phyloP scores from a whole-genome alignment of 2,329 filamentous ascomycete species.

The Zymoseptoria pseudotritici region DNA sequence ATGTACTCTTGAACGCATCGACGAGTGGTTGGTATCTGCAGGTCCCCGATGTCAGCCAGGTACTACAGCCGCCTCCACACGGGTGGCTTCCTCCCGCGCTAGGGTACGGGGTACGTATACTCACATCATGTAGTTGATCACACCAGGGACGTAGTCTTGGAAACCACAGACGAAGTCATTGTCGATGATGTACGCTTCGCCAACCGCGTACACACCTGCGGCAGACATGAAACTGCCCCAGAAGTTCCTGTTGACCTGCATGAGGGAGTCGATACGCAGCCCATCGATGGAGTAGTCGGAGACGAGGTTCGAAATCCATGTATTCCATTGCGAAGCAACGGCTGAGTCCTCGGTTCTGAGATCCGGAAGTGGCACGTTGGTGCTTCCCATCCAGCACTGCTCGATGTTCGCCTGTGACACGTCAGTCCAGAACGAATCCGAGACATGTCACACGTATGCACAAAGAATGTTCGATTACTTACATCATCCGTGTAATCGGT shows the following conservation, averaged over 20 bases:
- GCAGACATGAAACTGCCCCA: constrained; percentile 32
- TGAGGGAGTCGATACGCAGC: constrained; percentile 44
- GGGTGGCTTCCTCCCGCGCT: background rate
- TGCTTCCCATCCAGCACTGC: constrained; percentile 49
- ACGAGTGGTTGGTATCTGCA: constrained; percentile 33
- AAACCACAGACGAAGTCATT: constrained; percentile 34
- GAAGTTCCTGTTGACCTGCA: constrained; percentile 40
- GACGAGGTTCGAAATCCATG: constrained; percentile 55
- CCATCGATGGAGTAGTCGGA: constrained; percentile 54
- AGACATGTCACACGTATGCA: background rate
- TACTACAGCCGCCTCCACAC: constrained; percentile 1
- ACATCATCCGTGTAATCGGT: constrained; percentile 30
- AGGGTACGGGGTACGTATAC: constrained; percentile 22
- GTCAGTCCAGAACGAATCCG: background rate
- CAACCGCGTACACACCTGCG: constrained; percentile 38
- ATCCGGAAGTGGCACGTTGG: constrained; percentile 54
- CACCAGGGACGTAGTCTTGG: constrained; percentile 37
- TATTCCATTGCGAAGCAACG: constrained; percentile 46
- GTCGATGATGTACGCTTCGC: constrained; percentile 39
- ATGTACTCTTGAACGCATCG: constrained; percentile 31
- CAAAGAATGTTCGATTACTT: constrained; percentile 4
- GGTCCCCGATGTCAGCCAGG: constrained; percentile 4
- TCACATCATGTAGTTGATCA: constrained; percentile 42
- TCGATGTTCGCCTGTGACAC: constrained; percentile 26
- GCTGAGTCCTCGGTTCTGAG: constrained; percentile 47